A percentile compares a stretch with the other conserved stretches of the same genome.
Conservation (phyloP, 768 basidiomycete species). For the Naganishia vaughanmartiniae region DNA sequence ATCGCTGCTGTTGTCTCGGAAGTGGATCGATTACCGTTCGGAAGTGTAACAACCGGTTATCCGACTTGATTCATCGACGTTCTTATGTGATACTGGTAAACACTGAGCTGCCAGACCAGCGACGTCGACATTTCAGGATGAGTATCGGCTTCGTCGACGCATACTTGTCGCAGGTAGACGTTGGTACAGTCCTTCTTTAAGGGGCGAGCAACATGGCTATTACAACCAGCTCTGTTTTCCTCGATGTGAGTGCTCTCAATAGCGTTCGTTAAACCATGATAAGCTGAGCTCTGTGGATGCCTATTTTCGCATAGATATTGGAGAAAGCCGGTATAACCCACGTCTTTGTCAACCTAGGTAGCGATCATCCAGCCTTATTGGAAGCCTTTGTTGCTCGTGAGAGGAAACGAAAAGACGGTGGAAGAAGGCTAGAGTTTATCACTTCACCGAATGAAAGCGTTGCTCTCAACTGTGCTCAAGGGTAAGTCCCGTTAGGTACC, state of each 20-base stretch:
- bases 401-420: conserved; percentile 45
- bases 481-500: conserved; percentile 55
- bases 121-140: too few species aligned
- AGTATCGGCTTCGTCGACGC: too few species aligned
- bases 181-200: too few species aligned
- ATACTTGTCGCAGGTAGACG: too few species aligned
- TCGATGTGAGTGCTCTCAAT: not conserved
- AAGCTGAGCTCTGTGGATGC: too few species aligned
- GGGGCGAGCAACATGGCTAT: not conserved
- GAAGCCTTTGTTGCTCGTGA: conserved; percentile 66
- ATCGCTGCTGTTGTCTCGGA: too few species aligned
- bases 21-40: too few species aligned
- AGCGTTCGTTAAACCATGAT: too few species aligned
- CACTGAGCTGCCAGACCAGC: too few species aligned
- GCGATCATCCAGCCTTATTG: conserved; percentile 69
- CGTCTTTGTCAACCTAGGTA: conserved; percentile 73
- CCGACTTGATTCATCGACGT: too few species aligned
- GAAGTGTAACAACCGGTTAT: too few species aligned
- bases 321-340: conserved; percentile 58
- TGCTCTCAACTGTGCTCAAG: conserved; percentile 69
- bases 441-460: conserved; percentile 77
- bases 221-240: not conserved
- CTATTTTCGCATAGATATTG: not conserved
- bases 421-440: conserved; percentile 59
- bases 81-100: too few species aligned